Evolutionary conservation across 192 early-diverging fungal species (phyloP), one percentile per base, ranked within the genome.

Genomic region (Gigaspora rosea): DNA sequence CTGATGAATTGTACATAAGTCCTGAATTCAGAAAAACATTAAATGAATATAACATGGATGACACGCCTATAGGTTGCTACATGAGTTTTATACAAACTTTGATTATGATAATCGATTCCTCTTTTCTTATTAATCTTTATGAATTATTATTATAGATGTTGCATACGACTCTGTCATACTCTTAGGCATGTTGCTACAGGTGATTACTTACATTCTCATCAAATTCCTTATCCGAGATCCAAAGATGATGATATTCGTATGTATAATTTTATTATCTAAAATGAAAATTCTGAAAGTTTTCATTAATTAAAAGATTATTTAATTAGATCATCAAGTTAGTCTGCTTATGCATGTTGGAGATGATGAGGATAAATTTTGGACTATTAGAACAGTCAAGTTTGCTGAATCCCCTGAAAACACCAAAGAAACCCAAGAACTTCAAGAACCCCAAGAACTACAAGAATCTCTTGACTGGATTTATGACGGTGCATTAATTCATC

Each of bases 1-100:
- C 93, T 33, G 97, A 96, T 36, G 95, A 97, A 83, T 88, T 87
- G 0, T 97, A 96, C 79, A 95, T 98, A 94, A 91, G 90, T 79
- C 87, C 93, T 51, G 88, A 89, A 75, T 97, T 98, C 86, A 95
- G 97, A 81, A 89, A 90, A 73, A 90, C 91, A 36, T 85, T 98
- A 4, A 78, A 81, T 9, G 97, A 95, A 20, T 91, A 88, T 76
- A 82, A 81, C n/a, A 65, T 91, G 4, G 15, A 56, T 20, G 15
- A 80, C 64, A 85, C 82, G 6, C 80, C 81, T n/a, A 62, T 82
- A 81, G 85, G 88, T 74, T 79, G 88, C 46, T 36, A 33, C 6
- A 41, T 35, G 13, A 9, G 11, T 41, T 66, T 36, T 15, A 16
- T 36, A 41, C 36, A 33, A 79, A 80, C 41, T 74, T 87, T 77